Conservation (phyloP, 2,329 filamentous ascomycete genomes). For the Fusarium staphyleae region DNA sequence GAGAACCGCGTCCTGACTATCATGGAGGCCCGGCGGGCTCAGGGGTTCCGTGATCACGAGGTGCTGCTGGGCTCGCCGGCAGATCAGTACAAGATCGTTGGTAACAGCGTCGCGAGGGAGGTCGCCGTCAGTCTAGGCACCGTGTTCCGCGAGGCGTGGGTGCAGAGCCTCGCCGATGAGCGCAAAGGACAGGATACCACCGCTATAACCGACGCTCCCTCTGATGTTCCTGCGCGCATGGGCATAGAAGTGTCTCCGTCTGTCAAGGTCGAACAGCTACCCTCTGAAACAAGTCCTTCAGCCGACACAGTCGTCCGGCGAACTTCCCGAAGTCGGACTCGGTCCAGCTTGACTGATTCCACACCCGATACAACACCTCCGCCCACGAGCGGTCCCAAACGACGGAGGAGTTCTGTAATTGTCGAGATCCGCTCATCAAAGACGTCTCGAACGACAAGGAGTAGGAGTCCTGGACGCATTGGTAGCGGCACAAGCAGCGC, state of each 20-base stretch:
- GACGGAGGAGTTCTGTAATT: constrained; percentile 1
- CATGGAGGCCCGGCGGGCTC: constrained; percentile 71
- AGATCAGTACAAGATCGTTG: constrained; percentile 71
- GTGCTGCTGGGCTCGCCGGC: constrained; percentile 65
- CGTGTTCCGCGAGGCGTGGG: constrained; percentile 64
- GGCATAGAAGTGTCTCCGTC: constrained; percentile 21
- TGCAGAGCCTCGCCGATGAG: constrained; percentile 36
- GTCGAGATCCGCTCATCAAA: constrained; percentile 26
- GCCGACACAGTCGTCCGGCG: constrained; percentile 1
- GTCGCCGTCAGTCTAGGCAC: constrained; percentile 72
- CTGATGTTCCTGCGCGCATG: neutral
- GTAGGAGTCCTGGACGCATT: neutral
- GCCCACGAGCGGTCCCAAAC: constrained; percentile 8
- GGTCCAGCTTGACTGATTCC: neutral
- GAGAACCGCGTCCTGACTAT: constrained; percentile 68
- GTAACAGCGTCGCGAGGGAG: constrained; percentile 77
- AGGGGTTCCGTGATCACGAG: constrained; percentile 75
- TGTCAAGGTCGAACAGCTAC: constrained; percentile 7
- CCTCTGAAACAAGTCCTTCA: constrained; percentile 8
- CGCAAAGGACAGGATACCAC: neutral
- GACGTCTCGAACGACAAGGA: neutral
- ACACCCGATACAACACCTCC: constrained; percentile 4
- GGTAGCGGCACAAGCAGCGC: constrained; percentile 3
- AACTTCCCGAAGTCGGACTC: constrained; percentile 12
- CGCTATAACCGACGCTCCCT: neutral